These are phyloP conservation scores for Nelumbo lutea DNA, from an alignment of 164 flowering plant genomes.

Conservation along the genomic window DNA sequence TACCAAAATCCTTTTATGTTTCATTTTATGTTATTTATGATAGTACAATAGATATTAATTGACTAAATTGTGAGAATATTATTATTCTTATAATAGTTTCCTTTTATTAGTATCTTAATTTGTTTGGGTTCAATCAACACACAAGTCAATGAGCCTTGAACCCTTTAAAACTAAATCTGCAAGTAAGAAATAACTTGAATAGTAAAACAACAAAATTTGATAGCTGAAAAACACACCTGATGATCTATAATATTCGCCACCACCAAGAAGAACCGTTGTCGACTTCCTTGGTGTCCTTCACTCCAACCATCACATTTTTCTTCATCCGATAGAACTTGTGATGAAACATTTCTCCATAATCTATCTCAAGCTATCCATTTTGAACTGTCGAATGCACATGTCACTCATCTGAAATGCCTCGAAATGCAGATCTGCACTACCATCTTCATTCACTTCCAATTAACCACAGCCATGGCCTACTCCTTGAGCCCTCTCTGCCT, in stretches of 20 bases:
- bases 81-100: too few species aligned
- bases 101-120: too few species aligned
- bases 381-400: conserved; percentile 70
- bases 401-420: conserved; percentile 99
- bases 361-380: conserved; percentile 89
- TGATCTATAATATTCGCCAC: conserved; percentile 92
- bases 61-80: too few species aligned
- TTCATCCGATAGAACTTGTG: conserved; percentile 85
- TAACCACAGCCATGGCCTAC: conserved; percentile 92
- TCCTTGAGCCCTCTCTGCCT: conserved; percentile 78
- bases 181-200: not conserved
- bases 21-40: too few species aligned
- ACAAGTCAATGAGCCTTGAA: too few species aligned
- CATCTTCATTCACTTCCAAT: conserved; percentile 84
- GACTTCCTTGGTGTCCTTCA: conserved; percentile 75
- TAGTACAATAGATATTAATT: too few species aligned
- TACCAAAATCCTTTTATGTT: too few species aligned
- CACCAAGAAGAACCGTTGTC: conserved; percentile 90
- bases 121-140: too few species aligned
- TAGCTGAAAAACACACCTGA: conserved; percentile 43
- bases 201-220: not conserved
- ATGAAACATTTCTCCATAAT: conserved; percentile 44
- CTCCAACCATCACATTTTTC: conserved; percentile 88
- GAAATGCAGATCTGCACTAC: conserved; percentile 77
- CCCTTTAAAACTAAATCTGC: too few species aligned